Conservation (phyloP, 2,329 filamentous ascomycete species). For the Cucurbitaria berberidis region DNA sequence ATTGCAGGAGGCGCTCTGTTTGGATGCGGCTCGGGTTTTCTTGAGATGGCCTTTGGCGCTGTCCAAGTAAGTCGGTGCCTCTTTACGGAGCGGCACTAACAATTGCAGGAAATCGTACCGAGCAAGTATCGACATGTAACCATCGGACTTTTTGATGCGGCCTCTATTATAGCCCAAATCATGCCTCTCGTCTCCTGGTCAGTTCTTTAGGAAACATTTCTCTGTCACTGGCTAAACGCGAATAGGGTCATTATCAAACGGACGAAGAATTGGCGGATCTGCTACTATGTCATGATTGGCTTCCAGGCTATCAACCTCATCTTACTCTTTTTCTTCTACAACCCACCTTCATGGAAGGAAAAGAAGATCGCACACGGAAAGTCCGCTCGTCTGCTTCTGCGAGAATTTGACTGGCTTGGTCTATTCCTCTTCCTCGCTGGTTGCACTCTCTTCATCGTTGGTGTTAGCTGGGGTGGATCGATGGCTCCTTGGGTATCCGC, state of each 20-base stretch:
- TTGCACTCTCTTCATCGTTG: conserved; percentile 40
- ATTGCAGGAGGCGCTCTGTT: conserved; percentile 51
- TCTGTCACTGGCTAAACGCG: not conserved
- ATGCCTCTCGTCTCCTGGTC: conserved; percentile 42
- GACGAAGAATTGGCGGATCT: conserved; percentile 35
- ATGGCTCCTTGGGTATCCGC: conserved; percentile 35
- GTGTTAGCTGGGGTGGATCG: conserved; percentile 36
- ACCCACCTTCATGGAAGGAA: conserved; percentile 46
- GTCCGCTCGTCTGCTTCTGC: conserved; percentile 24
- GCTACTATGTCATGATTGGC: conserved; percentile 44
- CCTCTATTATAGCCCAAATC: conserved; percentile 39
- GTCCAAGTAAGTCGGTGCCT: conserved; percentile 19
- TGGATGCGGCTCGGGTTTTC: conserved; percentile 50
- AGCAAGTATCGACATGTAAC: conserved; percentile 48
- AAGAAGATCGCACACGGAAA: conserved; percentile 42
- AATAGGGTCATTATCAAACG: conserved; percentile 33
- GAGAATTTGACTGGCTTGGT: conserved; percentile 39
- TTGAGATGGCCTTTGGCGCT: conserved; percentile 51
- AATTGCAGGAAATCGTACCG: conserved; percentile 44
- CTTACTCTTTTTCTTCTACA: conserved; percentile 41
- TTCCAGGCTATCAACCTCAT: conserved; percentile 34
- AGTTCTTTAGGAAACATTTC: not conserved
- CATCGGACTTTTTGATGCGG: conserved; percentile 46
- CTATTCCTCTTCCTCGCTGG: conserved; percentile 36
- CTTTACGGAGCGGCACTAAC: not conserved